Evolutionary conservation across 352 stramenopile species (phyloP).

Genomic region (Phytophthora hybrid): DNA sequence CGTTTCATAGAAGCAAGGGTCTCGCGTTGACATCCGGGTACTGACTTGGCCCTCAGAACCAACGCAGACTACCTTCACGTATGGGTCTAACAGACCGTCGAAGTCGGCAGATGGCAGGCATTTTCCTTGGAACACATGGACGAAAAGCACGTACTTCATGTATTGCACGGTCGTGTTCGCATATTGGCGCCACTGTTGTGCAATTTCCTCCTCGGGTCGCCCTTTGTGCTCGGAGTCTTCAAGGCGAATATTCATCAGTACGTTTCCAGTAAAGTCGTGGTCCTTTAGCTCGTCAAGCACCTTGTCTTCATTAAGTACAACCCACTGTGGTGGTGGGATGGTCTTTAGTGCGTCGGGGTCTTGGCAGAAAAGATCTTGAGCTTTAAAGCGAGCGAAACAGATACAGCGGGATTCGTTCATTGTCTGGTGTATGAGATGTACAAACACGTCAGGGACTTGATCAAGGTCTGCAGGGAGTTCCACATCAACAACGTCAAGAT

Average conservation of each 20-base stretch:
- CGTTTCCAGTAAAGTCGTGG: constrained; percentile 84
- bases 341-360: constrained; percentile 38
- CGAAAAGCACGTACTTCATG: constrained; percentile 83
- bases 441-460: constrained; percentile 83
- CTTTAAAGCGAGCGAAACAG: constrained; percentile 83
- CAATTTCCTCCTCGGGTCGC: constrained; percentile 45
- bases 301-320: constrained; percentile 79
- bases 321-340: constrained; percentile 69
- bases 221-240: constrained; percentile 44
- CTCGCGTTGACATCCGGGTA: constrained; percentile 68
- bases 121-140: constrained; percentile 86
- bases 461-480: constrained; percentile 73
- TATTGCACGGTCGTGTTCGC: constrained; percentile 63
- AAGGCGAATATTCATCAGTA: constrained; percentile 81
- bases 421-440: constrained; percentile 71
- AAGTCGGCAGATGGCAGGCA: constrained; percentile 75
- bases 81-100: constrained; percentile 82
- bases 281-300: constrained; percentile 83
- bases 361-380: constrained; percentile 72
- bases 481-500: constrained; percentile 65
- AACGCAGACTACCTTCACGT: constrained; percentile 87
- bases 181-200: constrained; percentile 66
- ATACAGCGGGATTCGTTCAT: constrained; percentile 72
- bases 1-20: constrained; percentile 90
- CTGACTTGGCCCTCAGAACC: constrained; percentile 73